These are phyloP conservation scores for Cutaneotrichosporon sp. DNA, from an alignment of 1,284 basidiomycete genomes.

Conservation along the genomic window DNA sequence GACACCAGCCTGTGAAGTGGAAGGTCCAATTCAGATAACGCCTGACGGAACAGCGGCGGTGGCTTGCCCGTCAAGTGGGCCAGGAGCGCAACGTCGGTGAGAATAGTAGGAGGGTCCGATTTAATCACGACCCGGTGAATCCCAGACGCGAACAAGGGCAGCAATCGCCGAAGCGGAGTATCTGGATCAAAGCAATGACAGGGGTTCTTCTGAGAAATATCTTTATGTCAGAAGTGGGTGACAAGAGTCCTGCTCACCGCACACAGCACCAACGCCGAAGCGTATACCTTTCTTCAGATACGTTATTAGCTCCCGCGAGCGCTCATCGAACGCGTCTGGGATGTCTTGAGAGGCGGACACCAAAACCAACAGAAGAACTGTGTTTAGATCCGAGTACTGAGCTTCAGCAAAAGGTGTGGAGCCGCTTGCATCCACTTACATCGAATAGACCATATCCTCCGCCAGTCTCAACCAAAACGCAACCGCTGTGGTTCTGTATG, in stretches of 20 bases:
- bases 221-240: constrained; percentile 9
- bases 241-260: constrained; percentile 21
- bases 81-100: constrained; percentile 26
- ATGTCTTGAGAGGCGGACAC: constrained; percentile 19
- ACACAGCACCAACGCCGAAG: constrained; percentile 24
- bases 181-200: constrained; percentile 20
- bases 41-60: constrained; percentile 21
- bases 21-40: constrained; percentile 20
- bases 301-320: constrained; percentile 18
- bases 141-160: constrained; percentile 34
- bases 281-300: constrained; percentile 19
- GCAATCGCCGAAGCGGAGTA: constrained; percentile 24
- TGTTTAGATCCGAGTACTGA: constrained; percentile 39
- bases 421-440: constrained; percentile 21
- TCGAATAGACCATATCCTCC: constrained; percentile 32
- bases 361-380: constrained; percentile 34
- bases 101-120: constrained; percentile 15
- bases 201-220: constrained; percentile 38
- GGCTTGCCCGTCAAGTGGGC: constrained; percentile 26
- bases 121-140: constrained; percentile 32
- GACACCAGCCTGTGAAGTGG: constrained; percentile 34
- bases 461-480: constrained; percentile 24
- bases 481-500: constrained; percentile 18
- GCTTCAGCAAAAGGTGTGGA: neutral
- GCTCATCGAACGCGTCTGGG: constrained; percentile 12